phyloP scores from a whole-genome alignment of 495 filamentous ascomycete genomes.

The Tuber magnatum region DNA sequence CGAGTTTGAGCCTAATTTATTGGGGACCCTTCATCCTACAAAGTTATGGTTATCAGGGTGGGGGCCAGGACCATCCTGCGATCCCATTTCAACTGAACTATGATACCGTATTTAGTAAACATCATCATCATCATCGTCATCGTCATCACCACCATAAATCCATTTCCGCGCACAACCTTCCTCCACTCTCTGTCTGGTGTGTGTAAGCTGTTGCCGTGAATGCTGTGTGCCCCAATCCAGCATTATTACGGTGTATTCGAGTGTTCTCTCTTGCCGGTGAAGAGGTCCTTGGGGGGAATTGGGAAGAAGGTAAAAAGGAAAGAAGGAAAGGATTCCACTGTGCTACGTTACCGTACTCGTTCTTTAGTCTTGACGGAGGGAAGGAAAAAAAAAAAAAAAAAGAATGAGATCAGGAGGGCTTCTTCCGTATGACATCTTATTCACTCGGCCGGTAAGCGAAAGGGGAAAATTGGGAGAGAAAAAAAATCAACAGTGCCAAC shows the following conservation, averaged over 20 bases:
- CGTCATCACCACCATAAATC: not conserved
- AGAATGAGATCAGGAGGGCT: not conserved
- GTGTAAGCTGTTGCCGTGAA: not conserved
- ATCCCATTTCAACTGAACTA: not conserved
- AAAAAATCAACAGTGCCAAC: constrained; percentile 20
- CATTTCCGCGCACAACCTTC: not conserved
- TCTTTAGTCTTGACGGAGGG: not conserved
- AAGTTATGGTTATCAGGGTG: not conserved
- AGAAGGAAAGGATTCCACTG: not conserved
- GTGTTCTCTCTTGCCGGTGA: not conserved
- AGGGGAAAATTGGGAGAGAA: not conserved
- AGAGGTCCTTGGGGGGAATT: not conserved
- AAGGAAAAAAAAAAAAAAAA: no score
- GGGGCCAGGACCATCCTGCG: not conserved
- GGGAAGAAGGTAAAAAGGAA: not conserved
- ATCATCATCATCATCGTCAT: not conserved
- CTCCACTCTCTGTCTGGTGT: not conserved
- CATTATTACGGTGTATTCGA: not conserved
- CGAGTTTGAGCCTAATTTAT: not conserved
- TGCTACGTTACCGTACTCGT: not conserved
- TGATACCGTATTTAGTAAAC: not conserved
- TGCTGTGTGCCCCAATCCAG: not conserved
- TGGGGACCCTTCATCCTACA: not conserved
- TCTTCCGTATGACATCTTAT: constrained; percentile 14
- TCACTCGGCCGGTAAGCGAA: constrained; percentile 31